Conservation (phyloP, 2,329 filamentous ascomycete genomes). For the Aspergillus vadensis region DNA sequence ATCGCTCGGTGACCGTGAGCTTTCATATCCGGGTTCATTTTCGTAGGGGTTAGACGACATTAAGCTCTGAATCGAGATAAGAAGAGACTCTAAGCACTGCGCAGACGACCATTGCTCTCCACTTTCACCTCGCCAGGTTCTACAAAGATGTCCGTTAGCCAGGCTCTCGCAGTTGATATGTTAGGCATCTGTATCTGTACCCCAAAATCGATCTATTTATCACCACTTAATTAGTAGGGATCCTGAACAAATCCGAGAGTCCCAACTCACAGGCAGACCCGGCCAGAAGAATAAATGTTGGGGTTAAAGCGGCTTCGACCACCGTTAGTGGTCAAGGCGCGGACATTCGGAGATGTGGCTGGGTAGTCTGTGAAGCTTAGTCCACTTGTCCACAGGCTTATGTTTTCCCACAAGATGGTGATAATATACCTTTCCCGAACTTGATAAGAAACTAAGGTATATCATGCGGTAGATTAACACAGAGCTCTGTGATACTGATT, state of each 20-base stretch:
- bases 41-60: conserved; percentile 94
- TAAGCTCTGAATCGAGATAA: conserved; percentile 93
- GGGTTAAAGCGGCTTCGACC: conserved; percentile 91
- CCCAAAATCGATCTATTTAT: conserved; percentile 76
- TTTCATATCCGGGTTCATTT: conserved; percentile 92
- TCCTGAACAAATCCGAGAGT: background rate
- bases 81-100: conserved; percentile 88
- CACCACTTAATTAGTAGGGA: conserved; percentile 19
- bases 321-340: conserved; percentile 80
- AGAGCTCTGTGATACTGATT: background rate
- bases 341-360: conserved; percentile 60
- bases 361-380: conserved; percentile 70
- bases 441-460: conserved; percentile 68
- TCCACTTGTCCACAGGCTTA: background rate
- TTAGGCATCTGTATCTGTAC: conserved; percentile 49
- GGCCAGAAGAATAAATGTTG: conserved; percentile 89
- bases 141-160: conserved; percentile 40
- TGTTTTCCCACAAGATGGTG: background rate
- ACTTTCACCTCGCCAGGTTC: conserved; percentile 87
- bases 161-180: background rate
- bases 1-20: conserved; percentile 67
- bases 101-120: conserved; percentile 97
- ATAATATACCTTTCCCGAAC: conserved; percentile 67
- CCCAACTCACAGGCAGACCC: conserved; percentile 79
- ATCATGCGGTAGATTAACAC: conserved; percentile 2